These are phyloP conservation scores for Closterium sp. DNA, from an alignment of 139 green algal species.

Conservation along the genomic window DNA sequence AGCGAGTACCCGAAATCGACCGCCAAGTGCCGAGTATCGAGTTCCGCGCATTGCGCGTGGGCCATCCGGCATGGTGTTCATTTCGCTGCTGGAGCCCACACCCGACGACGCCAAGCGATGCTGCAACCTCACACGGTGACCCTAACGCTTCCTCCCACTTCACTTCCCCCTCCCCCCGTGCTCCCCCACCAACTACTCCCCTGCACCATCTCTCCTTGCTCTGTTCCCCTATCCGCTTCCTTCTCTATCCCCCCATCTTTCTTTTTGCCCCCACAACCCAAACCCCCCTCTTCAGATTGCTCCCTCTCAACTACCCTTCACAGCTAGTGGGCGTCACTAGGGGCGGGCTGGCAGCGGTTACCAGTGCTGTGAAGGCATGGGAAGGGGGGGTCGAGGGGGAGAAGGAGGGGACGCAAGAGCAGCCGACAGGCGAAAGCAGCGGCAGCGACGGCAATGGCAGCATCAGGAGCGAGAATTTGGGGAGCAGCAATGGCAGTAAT, in stretches of 20 bases:
- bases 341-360: not conserved
- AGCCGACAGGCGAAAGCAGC: not conserved
- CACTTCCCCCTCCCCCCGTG: no score
- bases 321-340: not conserved
- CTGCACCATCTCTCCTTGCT: not conserved
- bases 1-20: not conserved
- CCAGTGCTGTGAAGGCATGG: not conserved
- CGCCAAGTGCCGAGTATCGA: not conserved
- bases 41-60: no score
- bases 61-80: not conserved
- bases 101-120: not conserved
- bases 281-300: not conserved
- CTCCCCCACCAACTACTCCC: no score
- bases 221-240: not conserved
- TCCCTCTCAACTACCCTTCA: not conserved
- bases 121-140: not conserved
- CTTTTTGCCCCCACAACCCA: not conserved
- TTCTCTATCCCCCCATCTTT: not conserved
- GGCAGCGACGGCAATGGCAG: no score
- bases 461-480: no score
- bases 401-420: not conserved
- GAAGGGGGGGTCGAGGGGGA: not conserved
- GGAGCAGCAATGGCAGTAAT: not conserved
- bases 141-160: no score
- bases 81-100: not conserved